A percentile compares a stretch with the other conserved stretches of the same genome.
Conservation (phyloP, 352 stramenopile genomes). For the Peronospora farinosa region DNA sequence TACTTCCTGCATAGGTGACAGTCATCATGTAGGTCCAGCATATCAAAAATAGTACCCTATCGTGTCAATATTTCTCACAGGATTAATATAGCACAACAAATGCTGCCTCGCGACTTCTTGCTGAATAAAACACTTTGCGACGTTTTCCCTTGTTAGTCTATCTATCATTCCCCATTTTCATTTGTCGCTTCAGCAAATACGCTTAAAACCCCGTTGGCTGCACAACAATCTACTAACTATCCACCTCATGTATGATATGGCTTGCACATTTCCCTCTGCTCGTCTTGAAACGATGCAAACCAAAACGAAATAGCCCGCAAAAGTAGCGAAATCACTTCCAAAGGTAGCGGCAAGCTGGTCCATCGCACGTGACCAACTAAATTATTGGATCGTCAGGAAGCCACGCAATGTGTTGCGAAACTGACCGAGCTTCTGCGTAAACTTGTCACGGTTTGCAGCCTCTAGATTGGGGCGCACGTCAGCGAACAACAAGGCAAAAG, state of each 20-base stretch:
- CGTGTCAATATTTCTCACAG: too few relatives aligned
- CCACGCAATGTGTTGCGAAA: slow-evolving; percentile 92
- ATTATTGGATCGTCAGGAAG: slow-evolving; percentile 90
- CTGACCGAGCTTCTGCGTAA: slow-evolving; percentile 95
- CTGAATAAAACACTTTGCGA: neutral
- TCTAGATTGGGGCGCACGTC: slow-evolving; percentile 95
- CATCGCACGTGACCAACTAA: slow-evolving; percentile 12
- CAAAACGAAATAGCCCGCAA: neutral
- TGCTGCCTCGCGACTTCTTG: too few relatives aligned
- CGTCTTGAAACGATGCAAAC: neutral
- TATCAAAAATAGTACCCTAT: too few relatives aligned
- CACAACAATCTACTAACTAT: slow-evolving; percentile 20
- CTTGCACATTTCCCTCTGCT: neutral
- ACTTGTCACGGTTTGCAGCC: slow-evolving; percentile 95
- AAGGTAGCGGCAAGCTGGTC: slow-evolving; percentile 2
- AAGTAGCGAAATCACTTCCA: neutral
- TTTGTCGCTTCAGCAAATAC: slow-evolving; percentile 15
- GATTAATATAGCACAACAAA: too few relatives aligned
- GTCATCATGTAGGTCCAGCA: too few relatives aligned
- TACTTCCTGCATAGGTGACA: too few relatives aligned
- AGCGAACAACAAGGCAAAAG: slow-evolving; percentile 92
- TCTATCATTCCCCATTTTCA: slow-evolving; percentile 28
- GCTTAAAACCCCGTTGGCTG: slow-evolving; percentile 21
- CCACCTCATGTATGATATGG: slow-evolving; percentile 8
- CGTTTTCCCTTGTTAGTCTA: slow-evolving; percentile 36